A percentile compares a stretch with the other conserved stretches of the same genome.
Evolutionary conservation across 345 rosid genomes (phyloP).

Genomic region (Heritiera littoralis): DNA sequence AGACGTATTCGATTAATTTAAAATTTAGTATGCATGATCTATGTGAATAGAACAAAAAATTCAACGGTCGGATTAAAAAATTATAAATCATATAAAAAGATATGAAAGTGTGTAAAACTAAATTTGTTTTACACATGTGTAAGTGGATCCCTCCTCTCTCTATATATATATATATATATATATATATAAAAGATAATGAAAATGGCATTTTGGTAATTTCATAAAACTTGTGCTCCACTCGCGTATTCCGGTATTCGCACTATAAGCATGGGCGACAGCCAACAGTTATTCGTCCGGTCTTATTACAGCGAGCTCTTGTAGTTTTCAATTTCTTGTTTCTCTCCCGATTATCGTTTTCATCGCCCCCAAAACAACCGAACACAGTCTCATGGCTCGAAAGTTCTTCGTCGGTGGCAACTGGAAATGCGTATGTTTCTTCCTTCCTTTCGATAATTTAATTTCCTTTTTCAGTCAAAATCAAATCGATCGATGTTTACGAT

Average conservation of each 20-base stretch:
- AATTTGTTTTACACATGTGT: too few relatives aligned
- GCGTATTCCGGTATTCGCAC: background rate
- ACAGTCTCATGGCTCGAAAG: constrained; percentile 49
- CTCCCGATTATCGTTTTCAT: constrained; percentile 23
- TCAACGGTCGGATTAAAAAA: too few relatives aligned
- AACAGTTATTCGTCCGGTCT: background rate
- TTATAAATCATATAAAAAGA: too few relatives aligned
- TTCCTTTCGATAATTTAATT: background rate
- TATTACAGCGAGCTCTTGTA: background rate
- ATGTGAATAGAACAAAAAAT: too few relatives aligned
- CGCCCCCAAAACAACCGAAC: background rate
- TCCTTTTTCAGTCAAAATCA: background rate
- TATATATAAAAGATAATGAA: background rate
- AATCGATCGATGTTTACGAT: background rate
- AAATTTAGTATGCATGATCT: too few relatives aligned
- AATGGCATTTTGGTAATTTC: background rate
- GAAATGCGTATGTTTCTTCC: constrained; percentile 62
- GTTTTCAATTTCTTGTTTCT: background rate
- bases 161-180: too few relatives aligned
- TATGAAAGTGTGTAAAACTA: too few relatives aligned
- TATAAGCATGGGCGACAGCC: background rate
- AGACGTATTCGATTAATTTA: too few relatives aligned
- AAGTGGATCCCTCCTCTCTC: too few relatives aligned
- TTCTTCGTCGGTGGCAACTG: constrained; percentile 89
- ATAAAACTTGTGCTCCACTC: background rate